These are phyloP conservation scores for Rhododendron henanense DNA, from an alignment of 148 eudicot species.

Conservation along the genomic window DNA sequence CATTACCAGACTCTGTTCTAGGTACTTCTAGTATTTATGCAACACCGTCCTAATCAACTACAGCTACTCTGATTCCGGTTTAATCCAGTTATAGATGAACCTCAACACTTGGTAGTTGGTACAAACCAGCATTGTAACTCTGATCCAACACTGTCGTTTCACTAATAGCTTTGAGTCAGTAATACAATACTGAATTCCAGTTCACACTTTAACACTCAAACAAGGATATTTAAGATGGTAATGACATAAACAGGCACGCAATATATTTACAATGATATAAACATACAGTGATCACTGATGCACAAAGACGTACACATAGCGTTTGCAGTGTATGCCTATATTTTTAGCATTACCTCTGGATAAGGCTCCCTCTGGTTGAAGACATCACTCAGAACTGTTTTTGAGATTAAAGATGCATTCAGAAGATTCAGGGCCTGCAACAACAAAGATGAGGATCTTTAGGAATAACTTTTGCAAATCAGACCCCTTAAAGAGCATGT, in stretches of 20 bases:
- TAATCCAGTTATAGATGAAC: not conserved
- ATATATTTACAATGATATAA: too few relatives aligned
- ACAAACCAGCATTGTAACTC: not conserved
- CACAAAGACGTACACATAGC: not conserved
- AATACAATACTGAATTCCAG: not conserved
- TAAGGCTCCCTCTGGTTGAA: not conserved
- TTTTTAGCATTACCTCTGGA: not conserved
- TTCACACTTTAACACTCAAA: not conserved
- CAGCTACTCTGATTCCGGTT: not conserved
- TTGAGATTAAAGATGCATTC: not conserved
- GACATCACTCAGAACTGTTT: constrained; percentile 4
- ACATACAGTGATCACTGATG: not conserved
- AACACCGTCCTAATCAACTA: not conserved
- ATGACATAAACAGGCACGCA: not conserved
- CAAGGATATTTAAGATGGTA: not conserved
- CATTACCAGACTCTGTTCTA: not conserved
- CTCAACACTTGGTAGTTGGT: not conserved
- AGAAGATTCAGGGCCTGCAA: constrained; percentile 6
- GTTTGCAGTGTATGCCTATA: too few relatives aligned
- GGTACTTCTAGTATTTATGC: too few relatives aligned
- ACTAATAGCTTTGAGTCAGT: not conserved
- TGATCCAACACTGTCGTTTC: not conserved
- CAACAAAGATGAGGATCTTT: not conserved
- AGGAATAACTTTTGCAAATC: not conserved
- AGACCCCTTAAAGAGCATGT: not conserved